A percentile compares a stretch with the other conserved stretches of the same genome.
These are phyloP conservation scores for Morella rubra DNA, from an alignment of 306 rosid species.

Conservation along the genomic window DNA sequence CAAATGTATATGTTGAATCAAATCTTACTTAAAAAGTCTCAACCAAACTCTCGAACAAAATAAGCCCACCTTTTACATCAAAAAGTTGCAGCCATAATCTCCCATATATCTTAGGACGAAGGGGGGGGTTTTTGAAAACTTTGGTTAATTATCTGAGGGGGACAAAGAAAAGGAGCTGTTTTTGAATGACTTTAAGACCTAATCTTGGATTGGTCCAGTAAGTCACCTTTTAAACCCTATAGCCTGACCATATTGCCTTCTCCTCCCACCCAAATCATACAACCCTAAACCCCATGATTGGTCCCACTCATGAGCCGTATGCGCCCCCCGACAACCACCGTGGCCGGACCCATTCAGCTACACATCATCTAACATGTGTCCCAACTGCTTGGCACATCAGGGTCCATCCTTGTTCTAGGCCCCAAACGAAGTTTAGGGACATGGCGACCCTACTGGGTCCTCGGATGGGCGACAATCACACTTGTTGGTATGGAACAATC, in stretches of 20 bases:
- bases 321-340: conserved; percentile 71
- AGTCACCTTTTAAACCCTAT: conserved; percentile 18
- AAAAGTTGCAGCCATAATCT: no score
- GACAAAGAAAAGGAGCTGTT: no score
- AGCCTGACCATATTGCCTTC: conserved; percentile 14
- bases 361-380: conserved; percentile 71
- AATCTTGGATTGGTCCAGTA: conserved; percentile 24
- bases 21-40: conserved; percentile 56
- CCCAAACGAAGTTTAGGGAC: conserved; percentile 41
- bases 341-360: conserved; percentile 50
- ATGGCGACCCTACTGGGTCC: conserved; percentile 58
- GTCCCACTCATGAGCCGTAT: conserved; percentile 58
- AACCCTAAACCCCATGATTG: conserved; percentile 54
- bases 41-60: conserved; percentile 22
- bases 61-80: no score
- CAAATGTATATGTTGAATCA: conserved; percentile 28
- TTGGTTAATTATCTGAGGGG: no score
- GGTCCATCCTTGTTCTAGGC: conserved; percentile 48
- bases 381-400: conserved; percentile 55
- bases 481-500: conserved; percentile 36
- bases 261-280: conserved; percentile 35
- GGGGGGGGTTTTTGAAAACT: no score
- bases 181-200: no score
- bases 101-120: no score
- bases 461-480: conserved; percentile 46